phyloP scores from a whole-genome alignment of 768 basidiomycete genomes.

The Mycena filopes region DNA sequence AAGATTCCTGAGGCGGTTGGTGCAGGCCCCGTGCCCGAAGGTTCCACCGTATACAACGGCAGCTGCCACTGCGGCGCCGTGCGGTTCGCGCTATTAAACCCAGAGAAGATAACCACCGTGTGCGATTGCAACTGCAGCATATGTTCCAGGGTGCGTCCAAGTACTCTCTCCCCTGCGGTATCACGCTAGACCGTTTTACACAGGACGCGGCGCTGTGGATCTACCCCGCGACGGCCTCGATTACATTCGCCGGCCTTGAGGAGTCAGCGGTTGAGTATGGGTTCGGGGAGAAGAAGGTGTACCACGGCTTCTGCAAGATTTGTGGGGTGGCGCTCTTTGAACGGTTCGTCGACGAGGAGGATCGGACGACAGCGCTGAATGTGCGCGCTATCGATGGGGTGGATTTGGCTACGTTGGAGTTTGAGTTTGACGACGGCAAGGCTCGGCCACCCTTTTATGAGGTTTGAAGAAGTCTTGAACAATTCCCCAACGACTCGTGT shows the following conservation, averaged over 20 bases:
- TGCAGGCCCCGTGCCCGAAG: background rate
- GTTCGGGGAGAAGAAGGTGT: background rate
- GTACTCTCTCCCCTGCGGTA: no score
- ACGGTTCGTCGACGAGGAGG: background rate
- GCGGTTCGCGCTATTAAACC: constrained; percentile 5
- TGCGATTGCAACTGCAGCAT: constrained; percentile 31
- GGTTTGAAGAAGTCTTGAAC: no score
- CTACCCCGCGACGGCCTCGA: background rate
- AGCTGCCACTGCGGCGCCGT: constrained; percentile 32
- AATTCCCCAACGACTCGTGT: no score
- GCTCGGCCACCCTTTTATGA: background rate
- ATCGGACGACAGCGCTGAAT: constrained; percentile 4
- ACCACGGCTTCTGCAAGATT: constrained; percentile 18
- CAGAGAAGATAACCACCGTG: background rate
- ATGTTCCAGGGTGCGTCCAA: constrained; percentile 16
- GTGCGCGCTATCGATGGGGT: constrained; percentile 19
- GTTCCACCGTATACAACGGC: constrained; percentile 13
- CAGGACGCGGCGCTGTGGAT: constrained; percentile 23
- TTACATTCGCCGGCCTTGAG: constrained; percentile 16
- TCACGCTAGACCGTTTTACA: background rate
- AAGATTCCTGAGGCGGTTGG: constrained; percentile 10
- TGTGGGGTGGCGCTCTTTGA: constrained; percentile 19
- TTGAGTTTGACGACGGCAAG: background rate
- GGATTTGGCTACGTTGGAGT: constrained; percentile 3
- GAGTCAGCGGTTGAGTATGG: constrained; percentile 18